Evolutionary conservation across 768 basidiomycete genomes (phyloP), one percentile per base, ranked within the genome.

Genomic region (Tephrocybe sp.): DNA sequence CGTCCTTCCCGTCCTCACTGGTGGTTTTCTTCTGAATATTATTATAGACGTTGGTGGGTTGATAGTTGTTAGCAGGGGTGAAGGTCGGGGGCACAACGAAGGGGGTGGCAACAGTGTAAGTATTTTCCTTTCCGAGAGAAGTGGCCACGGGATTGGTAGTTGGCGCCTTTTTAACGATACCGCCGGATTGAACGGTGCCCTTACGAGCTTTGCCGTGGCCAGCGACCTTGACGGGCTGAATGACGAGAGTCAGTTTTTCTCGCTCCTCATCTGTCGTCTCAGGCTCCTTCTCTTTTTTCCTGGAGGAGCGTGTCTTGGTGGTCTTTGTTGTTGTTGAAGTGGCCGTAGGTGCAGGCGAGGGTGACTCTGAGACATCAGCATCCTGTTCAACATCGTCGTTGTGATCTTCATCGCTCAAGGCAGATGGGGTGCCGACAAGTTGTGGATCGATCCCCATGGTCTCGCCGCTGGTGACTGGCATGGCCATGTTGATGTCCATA

Each of bases 111-210:
- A 50, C 49, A 21, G 66, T 80, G 62, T 72, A 40, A 30, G 42
- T 19, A 24, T 74, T 74, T 56, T 73, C 69, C 46, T 61, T 46
- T 2, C 57, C 27, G 13, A 54, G 41, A 29, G 50, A 50, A 36
- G 54, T 42, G 11, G 61, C 44, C 3, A 69, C 57, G 10, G 64
- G 47, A 42, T 49, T 42, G 23, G 38, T 11, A 51, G 42, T 65
- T 37, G 21, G 66, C 52, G 73, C 60, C 21, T 82, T 79, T 68
- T 92, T 92, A 45, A 73, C 74, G 47, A 92, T 69, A 13, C 89
- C 90, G 3, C 89, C 89, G 2, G 82, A 80, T 44, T 80, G 77
- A 41, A 91, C 83, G 0, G 84, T 86, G 24, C 87, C 82, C 57
- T 79, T 82, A 40, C 84, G 71, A 1, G 75, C 75, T 58, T 77